Evolutionary conservation across 2,329 filamentous ascomycete genomes (phyloP).

Genomic region (Penicillium sp.): DNA sequence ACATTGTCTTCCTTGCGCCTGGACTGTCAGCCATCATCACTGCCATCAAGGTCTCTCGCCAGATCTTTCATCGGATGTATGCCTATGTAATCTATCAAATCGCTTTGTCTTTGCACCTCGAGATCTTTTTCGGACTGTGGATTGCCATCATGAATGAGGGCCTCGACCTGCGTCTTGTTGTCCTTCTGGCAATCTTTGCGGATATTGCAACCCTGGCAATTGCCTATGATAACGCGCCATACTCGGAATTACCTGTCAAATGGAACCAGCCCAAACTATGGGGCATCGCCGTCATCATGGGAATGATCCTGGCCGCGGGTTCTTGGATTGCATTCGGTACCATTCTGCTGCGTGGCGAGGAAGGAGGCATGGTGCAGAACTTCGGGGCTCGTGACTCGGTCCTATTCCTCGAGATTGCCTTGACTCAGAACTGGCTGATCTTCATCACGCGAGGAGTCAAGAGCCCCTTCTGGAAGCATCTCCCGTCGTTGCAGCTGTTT

Average conservation of each 20-base stretch:
- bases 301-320: conserved; percentile 74
- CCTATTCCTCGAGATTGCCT: conserved; percentile 83
- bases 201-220: conserved; percentile 90
- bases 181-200: conserved; percentile 93
- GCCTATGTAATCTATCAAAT: conserved; percentile 95
- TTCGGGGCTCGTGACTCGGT: conserved; percentile 78
- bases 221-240: conserved; percentile 89
- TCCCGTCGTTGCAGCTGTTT: conserved; percentile 80
- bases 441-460: conserved; percentile 93
- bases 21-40: conserved; percentile 91
- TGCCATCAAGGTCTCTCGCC: conserved; percentile 85
- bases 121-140: conserved; percentile 89
- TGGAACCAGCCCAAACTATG: conserved; percentile 94
- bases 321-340: conserved; percentile 89
- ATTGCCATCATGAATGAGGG: conserved; percentile 82
- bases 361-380: conserved; percentile 87
- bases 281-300: conserved; percentile 85
- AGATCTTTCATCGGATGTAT: conserved; percentile 97
- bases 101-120: conserved; percentile 83
- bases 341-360: conserved; percentile 65
- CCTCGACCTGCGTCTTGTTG: conserved; percentile 81
- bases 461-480: conserved; percentile 86
- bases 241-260: conserved; percentile 81
- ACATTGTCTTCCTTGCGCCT: conserved; percentile 90
- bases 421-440: conserved; percentile 94